Evolutionary conservation across 441 rosid species (phyloP), one percentile per base, ranked within the genome.

Genomic region (Manihot esculenta): DNA sequence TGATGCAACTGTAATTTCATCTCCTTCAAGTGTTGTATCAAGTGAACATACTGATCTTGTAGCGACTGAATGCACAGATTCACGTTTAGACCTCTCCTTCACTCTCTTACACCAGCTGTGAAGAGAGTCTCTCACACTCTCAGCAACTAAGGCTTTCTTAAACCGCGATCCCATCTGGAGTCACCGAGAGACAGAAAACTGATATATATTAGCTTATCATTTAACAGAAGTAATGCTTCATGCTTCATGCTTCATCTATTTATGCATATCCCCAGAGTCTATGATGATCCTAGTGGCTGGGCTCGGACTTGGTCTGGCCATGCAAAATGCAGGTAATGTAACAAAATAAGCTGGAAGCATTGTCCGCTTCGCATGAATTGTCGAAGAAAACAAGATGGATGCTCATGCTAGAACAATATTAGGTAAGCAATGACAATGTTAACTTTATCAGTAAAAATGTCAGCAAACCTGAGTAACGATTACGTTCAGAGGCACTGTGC

Each of bases 61-160:
- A 0, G 91, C 77, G 2, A 82, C 81, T 1, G 89, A 89, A 71
- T 48, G 84, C 23, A 73, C 23, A 7, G 85, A 78, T 26, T 82
- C 91, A 1, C 84, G 87, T 76, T 86, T 90, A 2, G 97, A 89
- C 74, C 79, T 90, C 66, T 80, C 86, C 82, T 83, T 88, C 64
- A 85, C 97, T 81, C 99, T 79, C 78, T 90, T 94, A 55, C 97
- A 87, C 97, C 99, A 94, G 67, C 97, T 90, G 69, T 92, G 99
- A 48, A 94, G 97, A 0, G 99, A 94, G 41, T 89, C 96, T 74
- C 99, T 81, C 13, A 94, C 97, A 18, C 89, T 89, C 75, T 92
- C 97, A 0, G 97, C 80, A 38, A 92, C 96, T 70, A 92, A 72
- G 18, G 97, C 88, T 79, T 92, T 94, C 82, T 86, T 92, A 58